phyloP scores from a whole-genome alignment of 306 rosid genomes.

The Vicia villosa region DNA sequence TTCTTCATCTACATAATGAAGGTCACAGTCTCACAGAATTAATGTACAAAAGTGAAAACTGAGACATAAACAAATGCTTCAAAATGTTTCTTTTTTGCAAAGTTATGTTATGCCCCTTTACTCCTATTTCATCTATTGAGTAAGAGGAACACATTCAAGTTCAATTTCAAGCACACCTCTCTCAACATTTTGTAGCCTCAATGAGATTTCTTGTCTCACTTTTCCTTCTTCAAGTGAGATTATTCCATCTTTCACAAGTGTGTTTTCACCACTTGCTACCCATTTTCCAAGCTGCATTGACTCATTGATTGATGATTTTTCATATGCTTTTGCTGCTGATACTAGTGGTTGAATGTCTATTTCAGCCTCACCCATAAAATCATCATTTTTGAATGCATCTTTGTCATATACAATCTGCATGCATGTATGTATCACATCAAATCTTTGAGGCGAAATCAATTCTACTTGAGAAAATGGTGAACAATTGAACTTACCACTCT shows the following conservation, averaged over 20 bases:
- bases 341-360: constrained; percentile 88
- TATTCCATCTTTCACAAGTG: constrained; percentile 64
- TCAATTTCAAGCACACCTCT: constrained; percentile 81
- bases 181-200: constrained; percentile 82
- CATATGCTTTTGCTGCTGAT: constrained; percentile 70
- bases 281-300: constrained; percentile 66
- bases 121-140: constrained; percentile 53
- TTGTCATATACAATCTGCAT: constrained; percentile 89
- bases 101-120: not conserved
- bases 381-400: constrained; percentile 82
- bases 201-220: constrained; percentile 64
- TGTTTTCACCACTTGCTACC: constrained; percentile 64
- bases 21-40: constrained; percentile 31
- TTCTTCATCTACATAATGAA: constrained; percentile 29
- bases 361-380: constrained; percentile 97
- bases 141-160: constrained; percentile 93
- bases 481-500: constrained; percentile 64
- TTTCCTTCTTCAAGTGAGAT: constrained; percentile 70
- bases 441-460: not conserved
- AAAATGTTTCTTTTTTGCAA: constrained; percentile 14
- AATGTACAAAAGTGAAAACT: constrained; percentile 22
- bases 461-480: not conserved
- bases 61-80: constrained; percentile 11
- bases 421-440: constrained; percentile 18
- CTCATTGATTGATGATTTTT: constrained; percentile 51